phyloP scores from a whole-genome alignment of 352 stramenopile genomes.

The Phytopythium delawarense region DNA sequence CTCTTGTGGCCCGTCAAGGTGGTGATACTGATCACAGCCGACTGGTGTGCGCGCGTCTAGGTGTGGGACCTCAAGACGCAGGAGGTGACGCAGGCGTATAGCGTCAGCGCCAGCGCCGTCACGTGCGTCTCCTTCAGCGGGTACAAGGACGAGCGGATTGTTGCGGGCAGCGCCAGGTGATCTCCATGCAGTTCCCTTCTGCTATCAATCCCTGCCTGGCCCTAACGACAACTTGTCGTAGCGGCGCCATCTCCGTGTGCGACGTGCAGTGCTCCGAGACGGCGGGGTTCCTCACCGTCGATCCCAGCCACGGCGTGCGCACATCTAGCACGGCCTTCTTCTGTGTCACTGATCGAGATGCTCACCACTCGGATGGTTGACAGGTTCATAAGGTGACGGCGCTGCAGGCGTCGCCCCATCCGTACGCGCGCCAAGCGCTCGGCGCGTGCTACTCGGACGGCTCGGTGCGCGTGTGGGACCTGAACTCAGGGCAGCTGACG shows the following conservation, averaged over 20 bases:
- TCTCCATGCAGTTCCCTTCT: neutral
- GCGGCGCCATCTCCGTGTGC: slow-evolving; percentile 58
- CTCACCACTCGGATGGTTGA: neutral
- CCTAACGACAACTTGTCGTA: slow-evolving; percentile 8
- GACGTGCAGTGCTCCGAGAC: slow-evolving; percentile 58
- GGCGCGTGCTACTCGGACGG: slow-evolving; percentile 57
- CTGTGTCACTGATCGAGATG: neutral
- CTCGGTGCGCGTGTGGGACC: slow-evolving; percentile 64
- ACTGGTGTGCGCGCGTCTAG: slow-evolving; percentile 6
- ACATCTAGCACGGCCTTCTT: neutral
- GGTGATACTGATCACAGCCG: neutral
- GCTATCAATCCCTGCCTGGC: neutral
- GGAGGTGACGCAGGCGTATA: slow-evolving; percentile 62
- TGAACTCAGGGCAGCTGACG: slow-evolving; percentile 45
- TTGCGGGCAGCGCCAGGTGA: slow-evolving; percentile 65
- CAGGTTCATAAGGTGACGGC: slow-evolving; percentile 50
- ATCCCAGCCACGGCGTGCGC: slow-evolving; percentile 34
- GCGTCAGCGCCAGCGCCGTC: slow-evolving; percentile 54
- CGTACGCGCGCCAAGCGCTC: slow-evolving; percentile 49
- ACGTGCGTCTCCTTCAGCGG: slow-evolving; percentile 63
- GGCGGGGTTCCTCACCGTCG: slow-evolving; percentile 40
- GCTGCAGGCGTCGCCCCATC: slow-evolving; percentile 56
- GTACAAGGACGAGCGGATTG: slow-evolving; percentile 69
- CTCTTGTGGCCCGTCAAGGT: neutral
- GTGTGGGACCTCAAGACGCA: slow-evolving; percentile 79